Conservation (phyloP, 768 basidiomycete species). For the Auriscalpium vulgare region DNA sequence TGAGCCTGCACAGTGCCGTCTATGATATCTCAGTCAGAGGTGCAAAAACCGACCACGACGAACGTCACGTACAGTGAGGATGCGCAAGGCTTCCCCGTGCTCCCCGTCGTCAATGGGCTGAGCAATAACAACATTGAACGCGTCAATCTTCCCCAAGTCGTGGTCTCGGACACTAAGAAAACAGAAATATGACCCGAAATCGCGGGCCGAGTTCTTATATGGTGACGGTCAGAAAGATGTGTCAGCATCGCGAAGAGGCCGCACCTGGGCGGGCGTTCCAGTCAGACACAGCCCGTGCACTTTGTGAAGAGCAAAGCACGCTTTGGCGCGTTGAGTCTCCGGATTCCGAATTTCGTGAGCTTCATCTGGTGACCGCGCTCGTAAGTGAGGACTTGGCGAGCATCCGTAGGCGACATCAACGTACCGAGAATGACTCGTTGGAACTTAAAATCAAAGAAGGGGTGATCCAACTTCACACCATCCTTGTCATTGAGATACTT, state of each 20-base stretch:
- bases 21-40: neutral
- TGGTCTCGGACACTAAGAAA: neutral
- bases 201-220: constrained; percentile 2
- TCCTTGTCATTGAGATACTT: neutral
- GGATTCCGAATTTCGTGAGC: constrained; percentile 3
- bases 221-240: neutral
- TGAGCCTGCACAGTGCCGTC: neutral
- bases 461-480: neutral
- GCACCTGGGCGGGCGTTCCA: constrained; percentile 7
- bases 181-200: neutral
- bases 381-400: too few species aligned
- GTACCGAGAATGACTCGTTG: neutral
- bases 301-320: neutral
- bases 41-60: neutral
- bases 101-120: neutral
- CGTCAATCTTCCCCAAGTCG: neutral
- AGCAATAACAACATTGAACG: neutral
- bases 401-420: neutral
- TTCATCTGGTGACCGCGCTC: neutral
- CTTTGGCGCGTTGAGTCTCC: neutral
- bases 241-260: neutral
- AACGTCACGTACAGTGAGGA: neutral
- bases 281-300: neutral
- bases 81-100: neutral
- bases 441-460: neutral